Conservation (phyloP, 192 early-diverging fungal species). For the Podila epigama region DNA sequence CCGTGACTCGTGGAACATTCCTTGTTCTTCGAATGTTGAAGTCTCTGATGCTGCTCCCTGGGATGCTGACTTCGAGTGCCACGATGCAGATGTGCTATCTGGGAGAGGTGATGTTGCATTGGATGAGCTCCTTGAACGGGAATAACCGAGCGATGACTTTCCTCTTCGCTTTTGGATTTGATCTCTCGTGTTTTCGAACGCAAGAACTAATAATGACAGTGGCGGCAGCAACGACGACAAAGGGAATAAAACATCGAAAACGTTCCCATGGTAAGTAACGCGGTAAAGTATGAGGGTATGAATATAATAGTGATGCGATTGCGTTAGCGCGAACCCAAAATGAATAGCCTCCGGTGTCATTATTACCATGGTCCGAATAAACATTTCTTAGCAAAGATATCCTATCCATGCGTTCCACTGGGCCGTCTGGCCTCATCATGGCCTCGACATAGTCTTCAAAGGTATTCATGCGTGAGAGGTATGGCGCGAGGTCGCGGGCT, state of each 20-base stretch:
- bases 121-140: conserved; percentile 20
- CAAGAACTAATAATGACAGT: not conserved
- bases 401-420: conserved; percentile 16
- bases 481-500: conserved; percentile 20
- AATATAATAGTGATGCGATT: too few species aligned
- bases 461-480: conserved; percentile 41
- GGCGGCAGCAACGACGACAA: not conserved
- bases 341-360: too few species aligned
- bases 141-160: not conserved
- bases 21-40: not conserved
- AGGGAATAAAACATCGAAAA: not conserved
- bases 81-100: not conserved
- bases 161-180: conserved; percentile 4
- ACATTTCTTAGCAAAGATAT: conserved; percentile 25
- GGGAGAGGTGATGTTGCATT: not conserved
- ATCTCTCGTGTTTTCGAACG: conserved; percentile 17
- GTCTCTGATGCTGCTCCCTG: not conserved
- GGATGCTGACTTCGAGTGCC: conserved; percentile 14
- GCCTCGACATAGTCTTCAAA: conserved; percentile 42
- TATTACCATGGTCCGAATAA: conserved; percentile 20
- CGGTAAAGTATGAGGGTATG: too few species aligned
- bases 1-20: conserved; percentile 9
- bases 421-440: conserved; percentile 26
- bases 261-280: too few species aligned
- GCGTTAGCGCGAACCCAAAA: too few species aligned